Evolutionary conservation across 768 basidiomycete genomes (phyloP).

Genomic region (Lepiota brunneoincarnata): DNA sequence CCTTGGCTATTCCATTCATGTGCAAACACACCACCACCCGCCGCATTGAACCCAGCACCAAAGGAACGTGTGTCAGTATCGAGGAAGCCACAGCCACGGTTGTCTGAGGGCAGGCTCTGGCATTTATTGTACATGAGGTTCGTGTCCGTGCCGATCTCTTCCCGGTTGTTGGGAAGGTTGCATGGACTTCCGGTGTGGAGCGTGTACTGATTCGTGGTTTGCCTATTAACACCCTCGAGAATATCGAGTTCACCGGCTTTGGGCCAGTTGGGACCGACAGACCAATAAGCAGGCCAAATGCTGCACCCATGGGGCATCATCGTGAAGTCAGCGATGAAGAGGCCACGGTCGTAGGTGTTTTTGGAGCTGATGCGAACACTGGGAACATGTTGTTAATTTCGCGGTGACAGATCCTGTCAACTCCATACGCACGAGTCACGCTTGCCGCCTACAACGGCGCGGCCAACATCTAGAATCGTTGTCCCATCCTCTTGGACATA

Average conservation of each 20-base stretch:
- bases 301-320: constrained; percentile 71
- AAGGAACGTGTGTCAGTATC: constrained; percentile 36
- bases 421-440: constrained; percentile 43
- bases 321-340: constrained; percentile 71
- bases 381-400: constrained; percentile 13
- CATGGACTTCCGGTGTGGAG: constrained; percentile 54
- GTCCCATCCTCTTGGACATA: constrained; percentile 58
- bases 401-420: constrained; percentile 8
- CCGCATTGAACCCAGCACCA: constrained; percentile 41
- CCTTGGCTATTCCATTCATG: constrained; percentile 48
- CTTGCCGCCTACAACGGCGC: constrained; percentile 44
- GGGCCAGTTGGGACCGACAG: constrained; percentile 52
- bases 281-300: constrained; percentile 57
- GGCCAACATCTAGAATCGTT: constrained; percentile 61
- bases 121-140: constrained; percentile 31
- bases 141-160: constrained; percentile 18
- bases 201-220: constrained; percentile 57
- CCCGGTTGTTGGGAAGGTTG: constrained; percentile 25
- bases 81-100: constrained; percentile 49
- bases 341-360: constrained; percentile 56
- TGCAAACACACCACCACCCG: constrained; percentile 50
- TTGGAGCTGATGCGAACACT: constrained; percentile 68
- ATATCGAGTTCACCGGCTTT: constrained; percentile 64
- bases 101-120: constrained; percentile 32
- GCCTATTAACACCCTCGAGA: constrained; percentile 66